phyloP scores from a whole-genome alignment of 1,284 basidiomycete species.

The Ustilago vetiveriae region DNA sequence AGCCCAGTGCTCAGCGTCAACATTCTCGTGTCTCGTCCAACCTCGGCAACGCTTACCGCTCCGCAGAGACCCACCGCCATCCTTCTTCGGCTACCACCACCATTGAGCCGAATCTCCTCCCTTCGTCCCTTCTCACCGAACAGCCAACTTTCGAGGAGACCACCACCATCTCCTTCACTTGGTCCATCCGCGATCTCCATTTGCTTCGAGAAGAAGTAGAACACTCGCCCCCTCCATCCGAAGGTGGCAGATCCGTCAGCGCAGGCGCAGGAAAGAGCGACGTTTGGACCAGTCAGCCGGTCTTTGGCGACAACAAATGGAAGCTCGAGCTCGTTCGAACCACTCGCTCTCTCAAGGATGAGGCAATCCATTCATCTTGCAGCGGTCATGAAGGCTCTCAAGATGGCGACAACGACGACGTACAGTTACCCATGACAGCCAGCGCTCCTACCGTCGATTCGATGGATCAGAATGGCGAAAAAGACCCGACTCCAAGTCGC shows the following conservation, averaged over 20 bases:
- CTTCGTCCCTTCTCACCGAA: slow-evolving; percentile 9
- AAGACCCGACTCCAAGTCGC: background rate
- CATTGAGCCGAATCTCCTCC: slow-evolving; percentile 6
- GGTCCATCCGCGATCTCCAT: slow-evolving; percentile 54
- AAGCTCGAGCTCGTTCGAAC: slow-evolving; percentile 61
- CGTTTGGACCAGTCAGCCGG: slow-evolving; percentile 60
- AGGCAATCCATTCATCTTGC: background rate
- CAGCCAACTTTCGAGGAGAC: slow-evolving; percentile 55
- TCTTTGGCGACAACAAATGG: slow-evolving; percentile 65
- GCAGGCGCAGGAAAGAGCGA: slow-evolving; percentile 59
- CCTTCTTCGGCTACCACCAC: background rate
- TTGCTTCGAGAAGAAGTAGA: slow-evolving; percentile 60
- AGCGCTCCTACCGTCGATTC: background rate
- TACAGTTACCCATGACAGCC: too few species aligned
- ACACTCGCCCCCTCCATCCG: slow-evolving; percentile 38
- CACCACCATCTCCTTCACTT: slow-evolving; percentile 55
- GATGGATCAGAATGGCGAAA: background rate
- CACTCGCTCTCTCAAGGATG: slow-evolving; percentile 9
- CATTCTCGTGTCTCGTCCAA: background rate
- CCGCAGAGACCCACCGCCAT: background rate
- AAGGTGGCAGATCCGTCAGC: slow-evolving; percentile 56
- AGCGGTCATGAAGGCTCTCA: background rate
- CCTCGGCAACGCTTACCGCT: background rate
- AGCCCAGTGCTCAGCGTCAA: background rate
- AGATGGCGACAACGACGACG: background rate